Conservation (phyloP, 345 rosid genomes). For the Moricandia moricandioides region DNA sequence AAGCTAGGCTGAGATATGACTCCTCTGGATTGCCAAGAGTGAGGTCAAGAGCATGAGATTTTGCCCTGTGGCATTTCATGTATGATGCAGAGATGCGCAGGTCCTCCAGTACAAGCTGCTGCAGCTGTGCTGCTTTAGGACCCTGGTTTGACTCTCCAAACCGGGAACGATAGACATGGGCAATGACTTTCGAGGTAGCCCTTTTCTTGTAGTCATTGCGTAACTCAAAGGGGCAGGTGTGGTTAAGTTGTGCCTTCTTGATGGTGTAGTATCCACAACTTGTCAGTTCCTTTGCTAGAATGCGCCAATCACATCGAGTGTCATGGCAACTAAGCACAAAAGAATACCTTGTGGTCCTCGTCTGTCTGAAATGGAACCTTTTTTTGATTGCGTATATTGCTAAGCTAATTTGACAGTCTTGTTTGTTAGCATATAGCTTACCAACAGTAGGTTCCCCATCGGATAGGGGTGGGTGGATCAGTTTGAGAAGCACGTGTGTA, state of each 20-base stretch:
- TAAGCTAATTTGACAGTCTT: neutral
- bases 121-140: neutral
- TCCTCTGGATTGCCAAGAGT: neutral
- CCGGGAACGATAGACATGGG: neutral
- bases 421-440: neutral
- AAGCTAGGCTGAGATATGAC: too few relatives aligned
- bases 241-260: neutral
- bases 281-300: neutral
- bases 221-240: neutral
- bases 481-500: too few relatives aligned
- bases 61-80: too few relatives aligned
- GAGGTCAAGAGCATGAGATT: neutral
- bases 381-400: neutral
- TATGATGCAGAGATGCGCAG: neutral
- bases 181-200: neutral
- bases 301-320: neutral
- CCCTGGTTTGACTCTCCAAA: neutral
- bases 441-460: too few relatives aligned
- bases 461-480: too few relatives aligned
- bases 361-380: neutral
- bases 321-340: neutral
- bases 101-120: neutral
- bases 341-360: fast-evolving
- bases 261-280: neutral
- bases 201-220: neutral